phyloP scores from a whole-genome alignment of 2,329 filamentous ascomycete species.

The Knoxdaviesia proteae region DNA sequence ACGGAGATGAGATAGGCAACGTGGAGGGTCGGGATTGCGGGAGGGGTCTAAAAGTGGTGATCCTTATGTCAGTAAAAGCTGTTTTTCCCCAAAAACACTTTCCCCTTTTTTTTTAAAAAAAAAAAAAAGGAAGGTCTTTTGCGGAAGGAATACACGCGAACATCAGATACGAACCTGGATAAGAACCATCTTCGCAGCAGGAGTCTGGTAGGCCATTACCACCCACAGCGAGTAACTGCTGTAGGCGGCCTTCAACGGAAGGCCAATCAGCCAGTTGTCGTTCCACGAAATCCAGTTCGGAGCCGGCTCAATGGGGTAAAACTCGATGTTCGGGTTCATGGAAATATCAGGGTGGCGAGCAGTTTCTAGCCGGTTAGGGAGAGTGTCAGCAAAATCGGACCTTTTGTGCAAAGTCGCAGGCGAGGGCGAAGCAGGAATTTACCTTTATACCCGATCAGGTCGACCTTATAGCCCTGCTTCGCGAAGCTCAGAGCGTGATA shows the following conservation, averaged over 20 bases:
- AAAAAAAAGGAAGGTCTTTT: neutral
- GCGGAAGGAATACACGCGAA: neutral
- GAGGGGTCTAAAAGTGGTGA: slow-evolving; percentile 48
- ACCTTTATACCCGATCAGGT: slow-evolving; percentile 80
- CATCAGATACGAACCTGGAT: slow-evolving; percentile 37
- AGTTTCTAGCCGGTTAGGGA: slow-evolving; percentile 35
- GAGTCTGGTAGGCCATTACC: slow-evolving; percentile 52
- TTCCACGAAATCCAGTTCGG: slow-evolving; percentile 42
- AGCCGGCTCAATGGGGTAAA: slow-evolving; percentile 48
- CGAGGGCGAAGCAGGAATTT: slow-evolving; percentile 4
- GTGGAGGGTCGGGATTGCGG: slow-evolving; percentile 76
- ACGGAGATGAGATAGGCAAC: slow-evolving; percentile 53
- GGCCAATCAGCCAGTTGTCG: slow-evolving; percentile 2
- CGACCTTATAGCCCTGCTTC: slow-evolving; percentile 57
- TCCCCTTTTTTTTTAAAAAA: neutral
- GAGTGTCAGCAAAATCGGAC: neutral
- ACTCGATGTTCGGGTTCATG: slow-evolving; percentile 43
- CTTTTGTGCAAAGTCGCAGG: too few relatives aligned
- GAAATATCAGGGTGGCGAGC: slow-evolving; percentile 60
- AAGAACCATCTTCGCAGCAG: slow-evolving; percentile 66
- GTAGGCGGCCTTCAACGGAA: slow-evolving; percentile 5
- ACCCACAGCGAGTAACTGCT: slow-evolving; percentile 42
- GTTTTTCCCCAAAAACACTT: too few relatives aligned
- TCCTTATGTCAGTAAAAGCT: slow-evolving; percentile 5
- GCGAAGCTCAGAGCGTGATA: slow-evolving; percentile 91